Evolutionary conservation across 768 basidiomycete genomes (phyloP).

Genomic region (Vararia minispora): DNA sequence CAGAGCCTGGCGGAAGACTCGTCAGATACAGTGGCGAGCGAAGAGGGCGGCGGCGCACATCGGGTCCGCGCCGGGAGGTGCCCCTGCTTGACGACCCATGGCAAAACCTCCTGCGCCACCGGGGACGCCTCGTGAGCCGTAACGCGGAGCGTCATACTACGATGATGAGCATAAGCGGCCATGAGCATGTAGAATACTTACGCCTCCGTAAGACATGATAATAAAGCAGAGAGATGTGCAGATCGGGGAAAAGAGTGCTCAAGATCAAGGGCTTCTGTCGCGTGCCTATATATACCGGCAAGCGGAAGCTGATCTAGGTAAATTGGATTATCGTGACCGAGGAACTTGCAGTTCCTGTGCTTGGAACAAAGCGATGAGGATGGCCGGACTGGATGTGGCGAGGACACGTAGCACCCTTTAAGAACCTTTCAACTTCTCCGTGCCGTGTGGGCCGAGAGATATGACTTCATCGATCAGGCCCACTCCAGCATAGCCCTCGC

Average conservation of each 20-base stretch:
- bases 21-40: not conserved
- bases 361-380: too few relatives aligned
- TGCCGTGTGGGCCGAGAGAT: too few relatives aligned
- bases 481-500: too few relatives aligned
- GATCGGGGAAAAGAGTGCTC: not conserved
- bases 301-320: too few relatives aligned
- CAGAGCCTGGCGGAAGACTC: conserved; percentile 40
- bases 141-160: not conserved
- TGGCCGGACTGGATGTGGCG: too few relatives aligned
- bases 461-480: too few relatives aligned
- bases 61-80: conserved; percentile 63
- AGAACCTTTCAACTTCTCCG: too few relatives aligned
- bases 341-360: too few relatives aligned
- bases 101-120: conserved; percentile 25
- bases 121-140: conserved; percentile 7
- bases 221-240: not conserved
- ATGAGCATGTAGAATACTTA: conserved; percentile 3
- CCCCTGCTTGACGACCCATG: conserved; percentile 20
- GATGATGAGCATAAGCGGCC: not conserved
- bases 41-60: conserved; percentile 36
- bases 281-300: too few relatives aligned
- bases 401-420: too few relatives aligned
- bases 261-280: too few relatives aligned
- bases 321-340: too few relatives aligned
- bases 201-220: conserved; percentile 11